Evolutionary conservation across 139 green algal species (phyloP).

Genomic region (Parachlorella kessleri): DNA sequence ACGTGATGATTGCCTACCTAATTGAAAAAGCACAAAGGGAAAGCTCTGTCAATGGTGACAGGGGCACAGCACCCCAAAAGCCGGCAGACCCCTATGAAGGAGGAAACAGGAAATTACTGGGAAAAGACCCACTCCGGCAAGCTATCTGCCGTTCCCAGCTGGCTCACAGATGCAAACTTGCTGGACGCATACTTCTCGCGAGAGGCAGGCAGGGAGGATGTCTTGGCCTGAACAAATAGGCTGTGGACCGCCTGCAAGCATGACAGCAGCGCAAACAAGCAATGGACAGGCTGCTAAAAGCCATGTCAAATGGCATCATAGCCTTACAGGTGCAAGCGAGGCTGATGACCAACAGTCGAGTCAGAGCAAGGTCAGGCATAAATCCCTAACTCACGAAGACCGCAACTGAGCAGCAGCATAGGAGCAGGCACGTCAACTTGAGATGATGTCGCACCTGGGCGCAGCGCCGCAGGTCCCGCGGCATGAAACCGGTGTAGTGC

Average conservation of each 20-base stretch:
- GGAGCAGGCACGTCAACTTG: no score
- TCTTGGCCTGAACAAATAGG: conserved; percentile 25
- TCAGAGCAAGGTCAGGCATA: no score
- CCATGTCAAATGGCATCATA: no score
- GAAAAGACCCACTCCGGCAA: conserved; percentile 50
- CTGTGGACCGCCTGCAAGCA: conserved; percentile 30
- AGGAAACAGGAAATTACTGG: background rate
- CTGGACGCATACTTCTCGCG: conserved; percentile 62
- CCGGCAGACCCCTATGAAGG: background rate
- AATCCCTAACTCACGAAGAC: no score
- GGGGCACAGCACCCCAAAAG: background rate
- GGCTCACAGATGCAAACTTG: conserved; percentile 49
- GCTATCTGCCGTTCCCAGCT: conserved; percentile 18
- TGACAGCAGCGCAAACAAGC: background rate
- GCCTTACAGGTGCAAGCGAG: no score
- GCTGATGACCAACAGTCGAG: no score
- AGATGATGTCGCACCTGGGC: conserved; percentile 29
- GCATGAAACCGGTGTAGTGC: conserved; percentile 69
- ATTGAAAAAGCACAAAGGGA: background rate
- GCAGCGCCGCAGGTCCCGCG: conserved; percentile 54
- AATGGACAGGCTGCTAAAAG: background rate
- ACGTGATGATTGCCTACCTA: background rate
- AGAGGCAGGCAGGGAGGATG: conserved; percentile 50
- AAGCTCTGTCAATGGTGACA: background rate
- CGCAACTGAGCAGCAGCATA: no score